Evolutionary conservation across 768 basidiomycete genomes (phyloP), one percentile per base, ranked within the genome.

Genomic region (Podaxis carcinomalis): DNA sequence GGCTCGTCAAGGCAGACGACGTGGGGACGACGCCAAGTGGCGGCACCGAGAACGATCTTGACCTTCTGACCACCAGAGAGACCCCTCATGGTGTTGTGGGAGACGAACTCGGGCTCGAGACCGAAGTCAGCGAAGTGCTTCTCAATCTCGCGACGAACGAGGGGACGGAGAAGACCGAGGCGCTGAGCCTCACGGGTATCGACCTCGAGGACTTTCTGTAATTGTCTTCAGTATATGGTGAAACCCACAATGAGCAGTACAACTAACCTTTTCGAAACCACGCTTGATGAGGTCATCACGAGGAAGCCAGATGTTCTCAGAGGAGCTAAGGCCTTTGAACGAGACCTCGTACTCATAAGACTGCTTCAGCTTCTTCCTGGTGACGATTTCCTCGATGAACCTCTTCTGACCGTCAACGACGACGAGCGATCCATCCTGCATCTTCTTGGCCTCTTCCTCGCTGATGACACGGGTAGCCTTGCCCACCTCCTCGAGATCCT

Each of bases 121-220:
- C 97, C 95, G 70, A 98, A 98, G 83, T 98, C 96, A 63, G 92
- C 93, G 68, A 98, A 96, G 84, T 98, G 95, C 82, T 95, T 95
- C 86, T 98, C 95, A 65, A 98, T 97, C 80, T 98, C 95, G 66
- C 92, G 88, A 78, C 97, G 94, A 72, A 99, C 97, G 64, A 99
- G 92, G 66, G 97, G 95, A 64, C 93, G 90, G 71, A 94, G 85
- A 59, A 95, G 83, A 83, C 95, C 95, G 46, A 95, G 87, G 67
- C 94, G 92, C 77, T 98, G 95, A 63, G 95, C 95, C 80, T 97
- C 95, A 68, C 93, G 92, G 59, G 95, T 95, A 75, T 97, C 95
- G 65, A 97, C 91, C 77, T 98, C 95, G 69, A 98, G 81, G 63
- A 98, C 90, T 85, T 96, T 98, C 93, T 86, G 68, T 68, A 40